phyloP scores from a whole-genome alignment of 1,284 basidiomycete genomes.

The Athelia psychrophila region DNA sequence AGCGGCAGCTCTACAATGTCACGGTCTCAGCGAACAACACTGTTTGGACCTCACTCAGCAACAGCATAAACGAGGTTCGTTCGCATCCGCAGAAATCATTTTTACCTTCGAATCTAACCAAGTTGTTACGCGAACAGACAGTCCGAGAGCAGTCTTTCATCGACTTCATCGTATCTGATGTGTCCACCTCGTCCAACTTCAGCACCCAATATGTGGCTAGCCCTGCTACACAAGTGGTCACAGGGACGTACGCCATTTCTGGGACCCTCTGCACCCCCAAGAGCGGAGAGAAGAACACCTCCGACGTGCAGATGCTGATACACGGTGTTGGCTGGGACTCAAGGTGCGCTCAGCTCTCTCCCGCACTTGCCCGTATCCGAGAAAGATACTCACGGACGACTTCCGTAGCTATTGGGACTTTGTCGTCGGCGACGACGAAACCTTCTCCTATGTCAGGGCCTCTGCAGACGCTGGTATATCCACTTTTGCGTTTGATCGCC shows the following conservation, averaged over 20 bases:
- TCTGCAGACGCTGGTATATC: constrained; percentile 12
- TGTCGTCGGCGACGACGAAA: constrained; percentile 3
- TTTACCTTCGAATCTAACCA: not conserved
- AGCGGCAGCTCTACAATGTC: constrained; percentile 10
- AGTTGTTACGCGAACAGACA: not conserved
- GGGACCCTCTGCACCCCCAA: constrained; percentile 13
- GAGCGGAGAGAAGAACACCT: constrained; percentile 7
- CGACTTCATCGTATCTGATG: constrained; percentile 8
- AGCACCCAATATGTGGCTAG: constrained; percentile 8
- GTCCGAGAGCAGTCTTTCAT: not conserved
- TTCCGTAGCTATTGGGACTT: constrained; percentile 14
- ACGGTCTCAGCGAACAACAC: constrained; percentile 2
- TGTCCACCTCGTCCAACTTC: constrained; percentile 9
- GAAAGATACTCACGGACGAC: not conserved
- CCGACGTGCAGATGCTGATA: constrained; percentile 12
- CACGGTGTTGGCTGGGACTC: constrained; percentile 14
- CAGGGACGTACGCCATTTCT: constrained; percentile 11
- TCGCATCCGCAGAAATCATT: no score
- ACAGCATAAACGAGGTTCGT: no score
- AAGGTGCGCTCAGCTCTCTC: constrained; percentile 1
- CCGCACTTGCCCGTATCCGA: not conserved
- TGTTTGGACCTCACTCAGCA: no score
- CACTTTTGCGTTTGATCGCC: constrained; percentile 17
- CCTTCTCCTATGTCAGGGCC: constrained; percentile 14
- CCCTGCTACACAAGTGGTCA: constrained; percentile 3